Evolutionary conservation across 345 rosid species (phyloP).

Genomic region (Excoecaria agallocha): DNA sequence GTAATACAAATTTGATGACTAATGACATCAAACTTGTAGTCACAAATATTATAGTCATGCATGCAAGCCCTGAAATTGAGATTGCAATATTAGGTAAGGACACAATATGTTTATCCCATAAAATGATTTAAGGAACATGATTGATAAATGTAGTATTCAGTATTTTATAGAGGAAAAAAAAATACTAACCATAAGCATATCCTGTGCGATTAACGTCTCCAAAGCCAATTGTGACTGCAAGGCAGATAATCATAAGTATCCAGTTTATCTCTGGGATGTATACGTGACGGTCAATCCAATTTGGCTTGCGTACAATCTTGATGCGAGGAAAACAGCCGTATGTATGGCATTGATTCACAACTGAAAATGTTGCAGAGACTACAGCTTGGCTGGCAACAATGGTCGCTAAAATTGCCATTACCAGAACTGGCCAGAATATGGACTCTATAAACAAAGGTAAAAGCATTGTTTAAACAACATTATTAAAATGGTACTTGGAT

Average conservation of each 20-base stretch:
- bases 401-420: constrained; percentile 74
- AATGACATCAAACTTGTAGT: constrained; percentile 71
- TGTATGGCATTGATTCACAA: constrained; percentile 76
- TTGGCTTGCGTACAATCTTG: constrained; percentile 73
- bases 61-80: constrained; percentile 66
- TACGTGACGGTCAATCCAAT: too few relatives aligned
- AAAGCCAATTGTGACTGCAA: constrained; percentile 60
- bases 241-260: constrained; percentile 52
- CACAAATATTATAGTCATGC: constrained; percentile 59
- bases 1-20: constrained; percentile 72
- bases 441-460: constrained; percentile 43
- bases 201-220: constrained; percentile 59
- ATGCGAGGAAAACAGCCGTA: constrained; percentile 92
- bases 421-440: constrained; percentile 72
- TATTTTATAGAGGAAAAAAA: not conserved
- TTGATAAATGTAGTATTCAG: not conserved
- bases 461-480: constrained; percentile 14
- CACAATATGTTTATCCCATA: not conserved
- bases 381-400: constrained; percentile 84
- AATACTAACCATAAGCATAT: constrained; percentile 73
- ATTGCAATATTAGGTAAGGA: not conserved
- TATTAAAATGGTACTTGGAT: not conserved
- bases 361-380: constrained; percentile 71
- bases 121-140: not conserved
- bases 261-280: too few relatives aligned